Conservation (phyloP, 2,329 filamentous ascomycete genomes). For the Coniella lustricola region DNA sequence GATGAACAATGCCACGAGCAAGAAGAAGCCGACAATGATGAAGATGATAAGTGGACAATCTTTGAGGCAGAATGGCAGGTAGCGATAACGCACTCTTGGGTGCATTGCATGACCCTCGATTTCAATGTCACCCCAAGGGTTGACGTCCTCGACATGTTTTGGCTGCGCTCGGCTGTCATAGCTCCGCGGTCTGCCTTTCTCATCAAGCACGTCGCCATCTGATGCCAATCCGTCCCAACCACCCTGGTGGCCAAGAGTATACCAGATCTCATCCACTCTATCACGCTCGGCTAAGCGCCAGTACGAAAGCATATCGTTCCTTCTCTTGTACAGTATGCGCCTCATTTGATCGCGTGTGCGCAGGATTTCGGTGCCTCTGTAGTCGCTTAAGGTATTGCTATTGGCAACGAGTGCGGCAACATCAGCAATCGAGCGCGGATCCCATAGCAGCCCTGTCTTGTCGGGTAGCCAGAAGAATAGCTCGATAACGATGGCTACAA, state of each 20-base stretch:
- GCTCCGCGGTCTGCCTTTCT: slow-evolving; percentile 5
- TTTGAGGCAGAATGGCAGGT: slow-evolving; percentile 71
- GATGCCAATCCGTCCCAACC: slow-evolving; percentile 12
- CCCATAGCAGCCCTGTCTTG: slow-evolving; percentile 76
- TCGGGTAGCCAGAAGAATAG: slow-evolving; percentile 57
- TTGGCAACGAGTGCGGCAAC: slow-evolving; percentile 70
- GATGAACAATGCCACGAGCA: slow-evolving; percentile 65
- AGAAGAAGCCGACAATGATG: slow-evolving; percentile 49
- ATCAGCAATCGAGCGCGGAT: slow-evolving; percentile 74
- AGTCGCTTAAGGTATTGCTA: slow-evolving; percentile 71
- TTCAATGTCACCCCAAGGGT: slow-evolving; percentile 21
- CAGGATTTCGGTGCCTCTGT: slow-evolving; percentile 60
- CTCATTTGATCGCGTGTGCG: slow-evolving; percentile 44
- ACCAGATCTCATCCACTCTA: slow-evolving; percentile 59
- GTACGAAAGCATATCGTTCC: slow-evolving; percentile 72
- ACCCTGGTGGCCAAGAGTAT: slow-evolving; percentile 55
- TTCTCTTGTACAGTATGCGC: slow-evolving; percentile 46
- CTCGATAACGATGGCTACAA: slow-evolving; percentile 50
- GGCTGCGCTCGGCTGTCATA: slow-evolving; percentile 7
- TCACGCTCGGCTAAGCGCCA: slow-evolving; percentile 63
- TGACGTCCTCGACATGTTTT: slow-evolving; percentile 16
- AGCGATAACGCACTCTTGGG: slow-evolving; percentile 51
- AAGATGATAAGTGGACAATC: slow-evolving; percentile 59
- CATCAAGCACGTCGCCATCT: slow-evolving; percentile 2
- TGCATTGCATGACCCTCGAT: slow-evolving; percentile 39